Conservation (phyloP, 345 rosid species). For the Turnera subulata region DNA sequence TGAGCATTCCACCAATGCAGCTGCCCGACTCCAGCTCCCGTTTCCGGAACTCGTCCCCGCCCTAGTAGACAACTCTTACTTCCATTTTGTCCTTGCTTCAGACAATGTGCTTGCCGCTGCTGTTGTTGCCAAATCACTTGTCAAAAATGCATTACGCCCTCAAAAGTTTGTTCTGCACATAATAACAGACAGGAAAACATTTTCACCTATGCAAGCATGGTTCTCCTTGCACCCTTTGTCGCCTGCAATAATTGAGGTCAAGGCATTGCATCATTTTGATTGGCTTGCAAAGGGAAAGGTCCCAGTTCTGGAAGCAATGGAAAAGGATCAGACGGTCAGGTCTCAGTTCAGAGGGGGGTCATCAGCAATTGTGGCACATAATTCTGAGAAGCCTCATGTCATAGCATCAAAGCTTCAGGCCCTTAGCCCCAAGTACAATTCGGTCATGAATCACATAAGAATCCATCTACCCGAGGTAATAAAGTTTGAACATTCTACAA, state of each 20-base stretch:
- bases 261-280: slow-evolving; percentile 95
- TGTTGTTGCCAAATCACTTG: slow-evolving; percentile 76
- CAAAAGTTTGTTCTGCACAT: slow-evolving; percentile 72
- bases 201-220: slow-evolving; percentile 99
- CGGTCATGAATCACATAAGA: slow-evolving; percentile 89
- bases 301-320: slow-evolving; percentile 97
- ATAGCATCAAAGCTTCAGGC: slow-evolving; percentile 93
- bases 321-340: slow-evolving; percentile 83
- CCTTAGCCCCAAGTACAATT: slow-evolving; percentile 90
- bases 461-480: slow-evolving; percentile 91
- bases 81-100: slow-evolving; percentile 81
- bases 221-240: slow-evolving; percentile 77
- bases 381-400: slow-evolving; percentile 63
- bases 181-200: slow-evolving; percentile 88
- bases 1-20: slow-evolving; percentile 87
- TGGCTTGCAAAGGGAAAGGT: slow-evolving; percentile 95
- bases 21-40: slow-evolving; percentile 94
- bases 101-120: slow-evolving; percentile 94
- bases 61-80: slow-evolving; percentile 76
- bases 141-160: slow-evolving; percentile 59
- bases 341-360: slow-evolving; percentile 92
- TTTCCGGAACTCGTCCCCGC: slow-evolving; percentile 71
- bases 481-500: neutral
- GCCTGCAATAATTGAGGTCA: slow-evolving; percentile 88
- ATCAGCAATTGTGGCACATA: slow-evolving; percentile 68